Percentiles rank a stretch among this genome's conserved stretches.
Evolutionary conservation across 2,329 filamentous ascomycete species (phyloP).

Genomic region (Polychaeton citri): DNA sequence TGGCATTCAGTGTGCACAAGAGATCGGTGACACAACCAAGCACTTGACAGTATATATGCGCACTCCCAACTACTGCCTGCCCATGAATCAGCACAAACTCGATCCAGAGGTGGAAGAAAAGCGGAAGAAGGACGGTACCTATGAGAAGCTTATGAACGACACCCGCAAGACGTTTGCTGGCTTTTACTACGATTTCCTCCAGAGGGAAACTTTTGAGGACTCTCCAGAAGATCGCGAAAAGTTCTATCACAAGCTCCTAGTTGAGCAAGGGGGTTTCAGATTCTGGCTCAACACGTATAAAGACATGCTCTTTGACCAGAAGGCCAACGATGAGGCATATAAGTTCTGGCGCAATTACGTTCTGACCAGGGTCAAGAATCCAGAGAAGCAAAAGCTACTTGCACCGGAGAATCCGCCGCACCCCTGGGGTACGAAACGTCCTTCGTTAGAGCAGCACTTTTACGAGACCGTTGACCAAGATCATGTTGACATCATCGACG

Average conservation of each 20-base stretch:
- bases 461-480: conserved; percentile 29
- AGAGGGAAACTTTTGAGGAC: conserved; percentile 35
- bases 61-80: conserved; percentile 51
- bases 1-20: conserved; percentile 51
- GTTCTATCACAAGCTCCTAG: conserved; percentile 18
- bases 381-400: conserved; percentile 36
- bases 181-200: conserved; percentile 43
- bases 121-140: conserved; percentile 14
- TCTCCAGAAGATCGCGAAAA: conserved; percentile 35
- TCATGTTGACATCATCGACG: conserved; percentile 28
- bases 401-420: conserved; percentile 38
- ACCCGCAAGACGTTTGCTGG: conserved; percentile 34
- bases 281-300: conserved; percentile 25
- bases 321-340: conserved; percentile 26
- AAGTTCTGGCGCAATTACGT: conserved; percentile 26
- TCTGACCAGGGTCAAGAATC: conserved; percentile 37
- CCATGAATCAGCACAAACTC: conserved; percentile 38
- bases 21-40: conserved; percentile 39
- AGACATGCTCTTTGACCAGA: conserved; percentile 23
- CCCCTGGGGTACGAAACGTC: conserved; percentile 34
- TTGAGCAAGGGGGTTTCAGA: conserved; percentile 27
- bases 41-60: conserved; percentile 34
- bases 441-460: conserved; percentile 31
- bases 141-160: conserved; percentile 16
- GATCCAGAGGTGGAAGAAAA: conserved; percentile 26